Conservation (phyloP, 2,329 filamentous ascomycete genomes). For the Harringtonia lauricola region DNA sequence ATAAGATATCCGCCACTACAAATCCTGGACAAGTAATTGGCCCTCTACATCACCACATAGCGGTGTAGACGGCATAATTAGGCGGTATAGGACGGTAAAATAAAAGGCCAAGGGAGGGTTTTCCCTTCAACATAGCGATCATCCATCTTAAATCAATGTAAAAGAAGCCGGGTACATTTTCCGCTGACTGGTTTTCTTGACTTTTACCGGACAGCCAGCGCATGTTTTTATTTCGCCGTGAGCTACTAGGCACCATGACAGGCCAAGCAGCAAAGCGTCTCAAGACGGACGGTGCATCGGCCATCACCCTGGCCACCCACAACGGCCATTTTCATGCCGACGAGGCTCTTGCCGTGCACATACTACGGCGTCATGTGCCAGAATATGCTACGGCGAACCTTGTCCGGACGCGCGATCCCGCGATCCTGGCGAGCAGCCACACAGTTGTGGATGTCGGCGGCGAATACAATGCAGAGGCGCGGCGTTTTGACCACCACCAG, state of each 20-base stretch:
- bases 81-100: no score
- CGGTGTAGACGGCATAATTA: no score
- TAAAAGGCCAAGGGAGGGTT: no score
- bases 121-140: no score
- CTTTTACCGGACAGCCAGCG: no score
- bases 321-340: constrained; percentile 98
- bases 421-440: constrained; percentile 69
- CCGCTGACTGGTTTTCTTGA: no score
- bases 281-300: constrained; percentile 51
- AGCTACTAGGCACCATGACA: constrained; percentile 35
- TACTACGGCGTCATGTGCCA: constrained; percentile 74
- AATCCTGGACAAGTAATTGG: no score
- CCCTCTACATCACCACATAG: no score
- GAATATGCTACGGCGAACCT: constrained; percentile 64
- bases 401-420: constrained; percentile 78
- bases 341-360: constrained; percentile 91
- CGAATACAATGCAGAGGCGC: constrained; percentile 65
- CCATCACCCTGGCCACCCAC: constrained; percentile 77
- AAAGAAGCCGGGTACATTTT: no score
- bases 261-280: constrained; percentile 69
- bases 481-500: constrained; percentile 97
- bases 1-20: no score
- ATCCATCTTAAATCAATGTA: no score
- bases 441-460: constrained; percentile 97
- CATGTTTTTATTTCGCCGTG: constrained; percentile 27